These are phyloP conservation scores for Chalciporus sphaerocephalus DNA, from an alignment of 768 basidiomycete genomes.

Conservation along the genomic window DNA sequence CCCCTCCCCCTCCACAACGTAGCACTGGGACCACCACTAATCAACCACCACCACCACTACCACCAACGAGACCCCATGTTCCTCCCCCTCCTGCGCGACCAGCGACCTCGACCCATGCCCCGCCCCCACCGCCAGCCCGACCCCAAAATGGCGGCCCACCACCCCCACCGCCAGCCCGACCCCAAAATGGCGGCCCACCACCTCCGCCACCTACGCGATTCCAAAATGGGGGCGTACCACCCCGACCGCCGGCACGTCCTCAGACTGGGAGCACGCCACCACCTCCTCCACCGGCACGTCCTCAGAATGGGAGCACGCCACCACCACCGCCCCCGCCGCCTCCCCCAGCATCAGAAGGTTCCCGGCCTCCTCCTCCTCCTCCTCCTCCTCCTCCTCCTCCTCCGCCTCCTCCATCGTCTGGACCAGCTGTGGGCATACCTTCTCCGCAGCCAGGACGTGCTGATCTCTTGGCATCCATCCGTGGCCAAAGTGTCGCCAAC, in stretches of 20 bases:
- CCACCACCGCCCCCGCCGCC: slow-evolving; percentile 40
- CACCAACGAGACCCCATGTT: slow-evolving; percentile 27
- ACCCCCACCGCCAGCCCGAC: slow-evolving; percentile 31
- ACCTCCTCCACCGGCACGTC: slow-evolving; percentile 31
- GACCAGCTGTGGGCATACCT: slow-evolving; percentile 26
- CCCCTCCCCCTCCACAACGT: slow-evolving; percentile 25
- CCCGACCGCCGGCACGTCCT: slow-evolving; percentile 35
- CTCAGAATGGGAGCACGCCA: slow-evolving; percentile 26
- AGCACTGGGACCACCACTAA: slow-evolving; percentile 26
- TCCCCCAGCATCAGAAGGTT: slow-evolving; percentile 23
- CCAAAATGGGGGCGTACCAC: slow-evolving; percentile 34
- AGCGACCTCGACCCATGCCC: slow-evolving; percentile 26
- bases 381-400: slow-evolving; percentile 35
- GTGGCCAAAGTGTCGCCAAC: slow-evolving; percentile 70
- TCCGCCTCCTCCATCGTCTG: slow-evolving; percentile 40
- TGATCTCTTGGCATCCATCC: slow-evolving; percentile 74
- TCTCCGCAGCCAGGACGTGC: slow-evolving; percentile 56
- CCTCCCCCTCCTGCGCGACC: slow-evolving; percentile 36
- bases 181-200: slow-evolving; percentile 32
- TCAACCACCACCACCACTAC: slow-evolving; percentile 26
- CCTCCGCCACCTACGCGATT: slow-evolving; percentile 26
- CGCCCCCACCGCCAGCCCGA: slow-evolving; percentile 31
- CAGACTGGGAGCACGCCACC: slow-evolving; percentile 26
- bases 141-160: slow-evolving; percentile 15
- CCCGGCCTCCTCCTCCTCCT: slow-evolving; percentile 28